A percentile compares a stretch with the other conserved stretches of the same genome.
phyloP scores from a whole-genome alignment of 306 rosid genomes.

The Geum urbanum region DNA sequence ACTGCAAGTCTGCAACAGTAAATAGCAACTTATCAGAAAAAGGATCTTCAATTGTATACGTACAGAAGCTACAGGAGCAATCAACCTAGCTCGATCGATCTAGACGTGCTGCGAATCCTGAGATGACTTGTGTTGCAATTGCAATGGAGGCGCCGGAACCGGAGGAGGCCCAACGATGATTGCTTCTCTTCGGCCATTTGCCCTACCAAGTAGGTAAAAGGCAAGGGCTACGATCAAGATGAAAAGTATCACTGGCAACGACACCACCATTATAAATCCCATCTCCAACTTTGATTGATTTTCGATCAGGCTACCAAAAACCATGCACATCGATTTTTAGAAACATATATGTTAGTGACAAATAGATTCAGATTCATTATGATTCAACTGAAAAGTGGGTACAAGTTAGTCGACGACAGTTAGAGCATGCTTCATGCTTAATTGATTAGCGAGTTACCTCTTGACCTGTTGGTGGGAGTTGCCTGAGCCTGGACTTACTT shows the following conservation, averaged over 20 bases:
- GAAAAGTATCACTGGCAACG: slow-evolving; percentile 46
- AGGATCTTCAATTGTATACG: no score
- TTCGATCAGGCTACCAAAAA: not conserved
- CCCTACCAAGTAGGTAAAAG: slow-evolving; percentile 50
- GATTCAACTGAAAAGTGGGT: not conserved
- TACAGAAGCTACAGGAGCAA: no score
- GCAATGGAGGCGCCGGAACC: slow-evolving; percentile 38
- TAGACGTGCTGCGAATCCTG: not conserved
- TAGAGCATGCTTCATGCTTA: not conserved
- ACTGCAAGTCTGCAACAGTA: not conserved
- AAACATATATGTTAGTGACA: not conserved
- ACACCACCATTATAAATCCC: slow-evolving; percentile 39
- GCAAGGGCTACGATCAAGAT: slow-evolving; percentile 46
- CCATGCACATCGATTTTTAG: not conserved
- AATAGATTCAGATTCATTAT: not conserved
- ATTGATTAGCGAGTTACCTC: not conserved
- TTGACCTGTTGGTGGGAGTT: not conserved
- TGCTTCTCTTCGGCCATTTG: slow-evolving; percentile 32
- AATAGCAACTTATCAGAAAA: not conserved
- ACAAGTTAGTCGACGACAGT: not conserved
- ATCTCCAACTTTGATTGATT: slow-evolving; percentile 37
- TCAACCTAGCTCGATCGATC: not conserved
- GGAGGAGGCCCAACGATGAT: slow-evolving; percentile 35
- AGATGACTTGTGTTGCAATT: slow-evolving; percentile 32
- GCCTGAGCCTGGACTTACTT: not conserved